Evolutionary conservation across 2,329 filamentous ascomycete genomes (phyloP), one percentile per base, ranked within the genome.

Genomic region (Lithohypha guttulata): DNA sequence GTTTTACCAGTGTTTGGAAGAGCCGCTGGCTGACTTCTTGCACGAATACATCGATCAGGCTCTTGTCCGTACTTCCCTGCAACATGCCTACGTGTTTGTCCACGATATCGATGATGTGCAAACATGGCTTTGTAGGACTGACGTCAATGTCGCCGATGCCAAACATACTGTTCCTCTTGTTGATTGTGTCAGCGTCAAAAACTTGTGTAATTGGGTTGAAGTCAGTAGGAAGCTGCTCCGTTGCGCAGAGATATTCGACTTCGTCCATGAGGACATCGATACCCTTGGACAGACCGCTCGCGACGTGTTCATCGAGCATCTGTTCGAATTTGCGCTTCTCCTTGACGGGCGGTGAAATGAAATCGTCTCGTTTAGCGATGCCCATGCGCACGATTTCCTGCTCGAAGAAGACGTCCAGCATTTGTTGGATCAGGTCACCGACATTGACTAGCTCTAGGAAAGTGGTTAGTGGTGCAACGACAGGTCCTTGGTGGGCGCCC

Each of bases 251-350:
- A 56, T 93, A 95, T 59, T 98, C 91, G 19, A 96, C 87, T 63
- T 98, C 91, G 53, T 93, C 86, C 82, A 98, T 96, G 29, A 98
- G 73, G 42, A 95, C 91, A 55, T 98, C 89, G 47, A 98, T 96
- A 48, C 91, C 91, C 64, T 93, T 95, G 61, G 95, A 95, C 46
- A 98, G 68, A 1, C 93, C 93, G 6, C 89, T 86, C 3, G 91
- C 91, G 6, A 98, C 91, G 44, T 84, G 84, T 62, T 96, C 91
- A 55, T 98, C 91, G 1, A 98, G 78, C 82, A 95, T 94, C 57
- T 95, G 87, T 68, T 98, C 91, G 53, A 96, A 98, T 49, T 84
- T 86, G 66, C 95, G 96, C 74, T 98, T 98, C 48, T 91, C 87
- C 52, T 95, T 81, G 21, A 83, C 82, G 0, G 87, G 84, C 14